Conservation (phyloP, 139 green algal species). For the Raphidocelis subcapitata region DNA sequence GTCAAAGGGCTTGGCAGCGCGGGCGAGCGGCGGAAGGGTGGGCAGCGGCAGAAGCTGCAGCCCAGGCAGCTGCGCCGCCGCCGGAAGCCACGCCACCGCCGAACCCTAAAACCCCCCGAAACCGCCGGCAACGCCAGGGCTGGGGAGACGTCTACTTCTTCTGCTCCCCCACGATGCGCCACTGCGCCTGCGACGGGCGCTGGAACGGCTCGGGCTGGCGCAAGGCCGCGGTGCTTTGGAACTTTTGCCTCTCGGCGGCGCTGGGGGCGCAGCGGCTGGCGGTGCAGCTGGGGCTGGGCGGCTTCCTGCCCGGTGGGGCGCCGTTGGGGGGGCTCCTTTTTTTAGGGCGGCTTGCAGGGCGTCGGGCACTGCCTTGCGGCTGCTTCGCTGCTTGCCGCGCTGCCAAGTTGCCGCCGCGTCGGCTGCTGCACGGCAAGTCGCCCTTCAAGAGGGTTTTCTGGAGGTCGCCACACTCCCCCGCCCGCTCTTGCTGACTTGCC, state of each 20-base stretch:
- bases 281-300: constrained; percentile 57
- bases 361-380: neutral
- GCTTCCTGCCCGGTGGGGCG: constrained; percentile 66
- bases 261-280: constrained; percentile 63
- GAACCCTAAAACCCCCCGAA: neutral
- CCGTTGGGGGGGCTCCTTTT: neutral
- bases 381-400: constrained; percentile 1
- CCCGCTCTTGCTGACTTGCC: neutral
- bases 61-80: neutral
- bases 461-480: neutral
- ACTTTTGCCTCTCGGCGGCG: constrained; percentile 62
- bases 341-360: too few relatives aligned
- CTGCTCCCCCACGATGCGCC: constrained; percentile 61
- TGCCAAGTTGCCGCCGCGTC: neutral
- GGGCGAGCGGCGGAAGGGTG: neutral
- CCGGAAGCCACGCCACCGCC: neutral
- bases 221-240: constrained; percentile 72
- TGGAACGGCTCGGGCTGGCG: constrained; percentile 72
- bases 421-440: neutral
- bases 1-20: neutral
- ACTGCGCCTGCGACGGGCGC: constrained; percentile 69
- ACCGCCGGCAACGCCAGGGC: neutral
- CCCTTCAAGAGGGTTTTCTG: neutral
- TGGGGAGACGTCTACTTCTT: constrained; percentile 83
- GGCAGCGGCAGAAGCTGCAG: neutral